Conservation (phyloP, 495 filamentous ascomycete species). For the Paragyromitra xinjiangensis region DNA sequence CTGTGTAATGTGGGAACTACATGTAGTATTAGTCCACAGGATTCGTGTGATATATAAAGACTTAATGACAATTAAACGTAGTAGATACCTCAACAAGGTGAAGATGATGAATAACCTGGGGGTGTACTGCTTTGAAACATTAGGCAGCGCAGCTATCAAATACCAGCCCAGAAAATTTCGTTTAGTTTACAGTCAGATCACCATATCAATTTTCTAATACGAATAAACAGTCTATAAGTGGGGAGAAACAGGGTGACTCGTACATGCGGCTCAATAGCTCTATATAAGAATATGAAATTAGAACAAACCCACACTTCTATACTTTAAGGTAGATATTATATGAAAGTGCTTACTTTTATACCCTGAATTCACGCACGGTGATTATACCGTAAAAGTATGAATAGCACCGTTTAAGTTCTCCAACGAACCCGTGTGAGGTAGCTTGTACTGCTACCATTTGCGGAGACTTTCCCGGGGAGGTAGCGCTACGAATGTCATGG, state of each 20-base stretch:
- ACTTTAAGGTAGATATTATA: not conserved
- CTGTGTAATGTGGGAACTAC: no score
- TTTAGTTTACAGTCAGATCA: not conserved
- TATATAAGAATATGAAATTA: not conserved
- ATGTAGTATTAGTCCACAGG: no score
- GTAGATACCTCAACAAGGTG: no score
- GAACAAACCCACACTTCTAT: not conserved
- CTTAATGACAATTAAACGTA: no score
- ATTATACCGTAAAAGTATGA: no score
- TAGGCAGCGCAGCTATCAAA: no score
- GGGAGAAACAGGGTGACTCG: not conserved
- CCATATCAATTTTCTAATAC: conserved; percentile 5
- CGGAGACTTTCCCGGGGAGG: not conserved
- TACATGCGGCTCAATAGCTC: not conserved
- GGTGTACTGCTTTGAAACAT: no score
- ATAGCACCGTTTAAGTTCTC: not conserved
- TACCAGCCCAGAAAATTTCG: no score
- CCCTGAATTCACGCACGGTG: no score
- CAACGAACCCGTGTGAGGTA: not conserved
- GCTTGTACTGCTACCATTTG: not conserved
- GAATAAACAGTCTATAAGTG: not conserved
- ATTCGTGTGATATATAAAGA: no score
- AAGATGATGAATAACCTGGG: no score
- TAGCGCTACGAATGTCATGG: conserved; percentile 3
- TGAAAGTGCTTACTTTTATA: not conserved